Base-by-base conservation (phyloP, 2,329 filamentous ascomycete genomes). In the Colletotrichum tofieldiae region DNA sequence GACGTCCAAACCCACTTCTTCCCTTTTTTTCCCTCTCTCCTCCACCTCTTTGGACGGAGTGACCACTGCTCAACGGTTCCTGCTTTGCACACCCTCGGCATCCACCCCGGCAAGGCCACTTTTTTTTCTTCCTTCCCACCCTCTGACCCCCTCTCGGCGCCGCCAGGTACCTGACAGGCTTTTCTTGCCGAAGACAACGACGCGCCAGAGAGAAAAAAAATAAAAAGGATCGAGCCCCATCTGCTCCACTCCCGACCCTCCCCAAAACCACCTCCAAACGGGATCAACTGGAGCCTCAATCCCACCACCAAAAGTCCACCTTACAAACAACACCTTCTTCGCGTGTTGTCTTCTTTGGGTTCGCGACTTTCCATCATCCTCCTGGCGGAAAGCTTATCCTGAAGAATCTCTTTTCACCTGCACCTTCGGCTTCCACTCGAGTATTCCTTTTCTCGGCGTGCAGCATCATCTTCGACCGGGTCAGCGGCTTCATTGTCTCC, bases 241-340 rank as follows among this genome's bases (percentile, higher is more conserved):
- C 63, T 61, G 52, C 73, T 74, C 73, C 73, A 75, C 73, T 69
- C 67, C 64, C 35, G 61, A 70, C 73, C 73, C 73, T 75, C 72
- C 58, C 72, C 70, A 73, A 74, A 73, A 74, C 65, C 65, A 72
- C 72, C 65, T 74, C 61, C 72, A 74, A 75, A 74, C 73, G 73
- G 73, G 64, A 75, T 74, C 73, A 74, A 74, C 72, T 75, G 72
- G 73, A 75, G 72, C 73, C 71, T 75, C 72, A 58, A 75, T 74
- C 73, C 73, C 72, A 74, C 65, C 63, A 75, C 72, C 56, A 41
- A 69, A 74, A 73, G 67, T 62, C 65, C 72, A 71, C 71, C 69
- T 71, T 65, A 65, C 69, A 72, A 74, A 65, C 68, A 72, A 65
- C 73, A 68, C 58, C 39, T 51, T 74, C 67, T 63, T 64, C 60